Conservation (phyloP, 345 rosid species). For the Populus euphratica region DNA sequence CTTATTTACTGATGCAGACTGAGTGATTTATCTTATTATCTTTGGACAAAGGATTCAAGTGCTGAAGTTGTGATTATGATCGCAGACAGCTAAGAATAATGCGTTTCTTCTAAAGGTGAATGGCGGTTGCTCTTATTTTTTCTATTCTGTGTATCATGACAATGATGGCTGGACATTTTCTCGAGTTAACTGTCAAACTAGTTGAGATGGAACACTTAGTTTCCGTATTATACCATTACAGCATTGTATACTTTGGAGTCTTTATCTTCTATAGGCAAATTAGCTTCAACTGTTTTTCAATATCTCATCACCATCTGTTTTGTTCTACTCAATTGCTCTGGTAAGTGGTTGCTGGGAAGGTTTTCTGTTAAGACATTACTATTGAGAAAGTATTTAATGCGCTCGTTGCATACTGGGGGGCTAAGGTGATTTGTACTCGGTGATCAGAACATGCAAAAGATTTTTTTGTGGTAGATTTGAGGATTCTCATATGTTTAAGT, state of each 20-base stretch:
- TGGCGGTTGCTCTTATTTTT: not conserved
- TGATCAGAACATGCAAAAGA: too few species aligned
- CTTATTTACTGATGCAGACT: slow-evolving; percentile 25
- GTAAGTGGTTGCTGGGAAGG: not conserved
- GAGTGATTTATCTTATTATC: slow-evolving; percentile 23
- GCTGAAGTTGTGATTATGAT: slow-evolving; percentile 6
- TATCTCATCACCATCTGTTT: not conserved
- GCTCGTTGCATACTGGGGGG: too few species aligned
- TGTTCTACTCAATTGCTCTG: not conserved
- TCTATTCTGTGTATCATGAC: not conserved
- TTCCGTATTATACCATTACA: not conserved
- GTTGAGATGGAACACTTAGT: not conserved
- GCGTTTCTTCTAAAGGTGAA: slow-evolving; percentile 10
- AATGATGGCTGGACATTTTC: not conserved
- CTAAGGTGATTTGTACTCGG: too few species aligned
- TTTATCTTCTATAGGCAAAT: not conserved
- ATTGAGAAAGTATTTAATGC: not conserved
- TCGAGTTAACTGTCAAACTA: not conserved
- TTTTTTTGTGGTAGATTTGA: too few species aligned
- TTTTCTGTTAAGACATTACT: not conserved
- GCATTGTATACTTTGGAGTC: not conserved
- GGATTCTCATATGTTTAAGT: too few species aligned
- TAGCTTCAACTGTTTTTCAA: not conserved
- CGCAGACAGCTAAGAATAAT: not conserved
- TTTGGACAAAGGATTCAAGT: not conserved